Evolutionary conservation across 169 alveolate species (phyloP), one percentile per base, ranked within the genome.

Genomic region (Theileria sp.): DNA sequence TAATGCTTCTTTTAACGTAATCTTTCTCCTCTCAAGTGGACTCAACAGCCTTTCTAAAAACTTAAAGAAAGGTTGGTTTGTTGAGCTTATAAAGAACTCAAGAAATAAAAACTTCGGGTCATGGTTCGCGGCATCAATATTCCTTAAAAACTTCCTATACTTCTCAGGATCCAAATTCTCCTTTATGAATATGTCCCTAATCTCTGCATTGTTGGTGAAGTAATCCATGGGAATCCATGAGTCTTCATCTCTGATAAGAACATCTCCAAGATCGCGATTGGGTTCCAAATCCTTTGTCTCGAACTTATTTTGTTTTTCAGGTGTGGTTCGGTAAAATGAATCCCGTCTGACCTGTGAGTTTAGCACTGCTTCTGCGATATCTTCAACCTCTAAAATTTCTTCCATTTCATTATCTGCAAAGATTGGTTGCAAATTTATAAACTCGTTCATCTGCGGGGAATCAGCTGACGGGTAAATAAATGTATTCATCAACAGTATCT

Each of bases 1-100:
- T 17, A 83, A 26, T 1, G 89, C 86, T 19, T 83, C 89, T 50
- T 83, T 83, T 32, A 73, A 74, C 17, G 38, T 83, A 56, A 83
- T 25, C 58, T 38, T 72, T 26, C 89, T 79, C 44, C 89, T 34
- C 56, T 44, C 51, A 13, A 70, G 12, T n/a, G 81, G 80, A 56
- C 78, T 70, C 10, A 58, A 3, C 26, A 83, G 23, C 8, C 70
- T 61, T 19, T 83, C 77, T n/a, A 83, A 44, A 0, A 83, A 38
- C 30, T 77, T 30, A 38, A 58, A 83, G 38, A 71, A 77, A 9
- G 89, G 21, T 0, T 44, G 61, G 15, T 86, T 86, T 26, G 51
- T 78, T 23, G 81, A 6, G 75, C 64, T 61, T 26, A 44, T 28
- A 61, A 83, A 77, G 38, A 83, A 83, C 9, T 72, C 70, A 25